A percentile compares a stretch with the other conserved stretches of the same genome.
phyloP scores from a whole-genome alignment of 1,284 basidiomycete species.

The Melampsora abietis-canadensis region DNA sequence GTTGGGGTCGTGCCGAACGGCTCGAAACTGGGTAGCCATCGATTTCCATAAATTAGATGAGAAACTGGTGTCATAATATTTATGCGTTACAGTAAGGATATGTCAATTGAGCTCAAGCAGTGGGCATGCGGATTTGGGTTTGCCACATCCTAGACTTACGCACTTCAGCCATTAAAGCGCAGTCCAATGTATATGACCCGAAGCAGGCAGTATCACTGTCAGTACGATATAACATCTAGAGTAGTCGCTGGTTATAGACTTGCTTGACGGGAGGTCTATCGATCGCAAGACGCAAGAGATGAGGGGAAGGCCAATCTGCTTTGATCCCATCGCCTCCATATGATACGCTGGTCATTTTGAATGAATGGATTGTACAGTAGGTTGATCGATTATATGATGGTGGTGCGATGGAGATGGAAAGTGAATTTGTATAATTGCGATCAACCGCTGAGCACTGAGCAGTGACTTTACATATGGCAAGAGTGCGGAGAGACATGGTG shows the following conservation, averaged over 20 bases:
- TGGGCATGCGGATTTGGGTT: neutral
- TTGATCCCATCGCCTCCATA: slow-evolving; percentile 28
- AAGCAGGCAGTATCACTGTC: neutral
- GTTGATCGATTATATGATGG: too few species aligned
- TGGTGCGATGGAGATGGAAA: too few species aligned
- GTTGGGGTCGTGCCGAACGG: slow-evolving; percentile 48
- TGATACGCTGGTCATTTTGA: too few species aligned
- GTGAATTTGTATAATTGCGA: too few species aligned
- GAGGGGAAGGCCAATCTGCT: slow-evolving; percentile 27
- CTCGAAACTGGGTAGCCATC: slow-evolving; percentile 48
- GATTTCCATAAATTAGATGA: slow-evolving; percentile 48
- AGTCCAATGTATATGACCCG: neutral
- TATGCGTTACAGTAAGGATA: neutral
- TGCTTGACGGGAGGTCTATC: slow-evolving; percentile 38
- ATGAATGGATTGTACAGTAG: too few species aligned
- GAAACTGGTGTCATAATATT: slow-evolving; percentile 5
- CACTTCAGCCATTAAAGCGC: neutral
- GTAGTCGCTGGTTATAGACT: neutral
- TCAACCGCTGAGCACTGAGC: too few species aligned
- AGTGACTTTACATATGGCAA: too few species aligned
- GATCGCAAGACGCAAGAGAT: slow-evolving; percentile 20
- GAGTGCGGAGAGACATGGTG: too few species aligned
- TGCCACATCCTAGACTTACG: neutral
- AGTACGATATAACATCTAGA: slow-evolving; percentile 9
- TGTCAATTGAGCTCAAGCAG: neutral